Base-by-base conservation (phyloP, 2,329 filamentous ascomycete genomes). In the Hypoxylon sp. region DNA sequence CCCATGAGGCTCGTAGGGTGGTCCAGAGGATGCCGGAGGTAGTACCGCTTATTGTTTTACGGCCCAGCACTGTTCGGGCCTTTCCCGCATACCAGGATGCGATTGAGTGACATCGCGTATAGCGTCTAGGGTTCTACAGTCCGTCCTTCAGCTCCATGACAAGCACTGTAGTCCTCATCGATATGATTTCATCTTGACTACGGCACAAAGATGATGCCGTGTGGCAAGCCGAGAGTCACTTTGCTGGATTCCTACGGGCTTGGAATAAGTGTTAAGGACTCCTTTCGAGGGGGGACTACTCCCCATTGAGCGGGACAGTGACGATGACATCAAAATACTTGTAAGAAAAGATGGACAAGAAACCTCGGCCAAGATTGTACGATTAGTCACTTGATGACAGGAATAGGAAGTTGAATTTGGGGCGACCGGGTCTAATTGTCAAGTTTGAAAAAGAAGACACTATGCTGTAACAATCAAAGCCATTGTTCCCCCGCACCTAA, bases 51-150 rank as follows among this genome's bases (percentile, higher is more conserved):
- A 30, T 33, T 57, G 32, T 50, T 30, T 24, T 30, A 50, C 30
- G 5, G 40, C 44, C 14, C 33, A 44, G 30, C 24, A 11, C 16
- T 48, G 46, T 54, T 61, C 44, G 64, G 64, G 52, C 56, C 56
- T 61, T 61, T 61, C 60, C 53, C 46, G 45, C 5, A 24, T n/a
- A 30, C 26, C 11, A 53, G 48, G 60, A 48, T 53, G 30, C 5
- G 12, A 18, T 40, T 40, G 30, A 52, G 55, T 38, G 48, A 36
- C 45, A 61, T 52, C 30, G 45, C 11, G 32, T 22, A 51, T 42
- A 40, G 44, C 40, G 49, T 16, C 40, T 49, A 3, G 48, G 48
- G 36, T 50, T 32, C 59, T 32, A 24, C 33, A 44, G 16, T 22
- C 14, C 49, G 50, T 52, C 55, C 44, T 60, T 45, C 36, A 33